A percentile compares a stretch with the other conserved stretches of the same genome.
Conservation (phyloP, 2,329 filamentous ascomycete species). For the Gremmenia infestans region DNA sequence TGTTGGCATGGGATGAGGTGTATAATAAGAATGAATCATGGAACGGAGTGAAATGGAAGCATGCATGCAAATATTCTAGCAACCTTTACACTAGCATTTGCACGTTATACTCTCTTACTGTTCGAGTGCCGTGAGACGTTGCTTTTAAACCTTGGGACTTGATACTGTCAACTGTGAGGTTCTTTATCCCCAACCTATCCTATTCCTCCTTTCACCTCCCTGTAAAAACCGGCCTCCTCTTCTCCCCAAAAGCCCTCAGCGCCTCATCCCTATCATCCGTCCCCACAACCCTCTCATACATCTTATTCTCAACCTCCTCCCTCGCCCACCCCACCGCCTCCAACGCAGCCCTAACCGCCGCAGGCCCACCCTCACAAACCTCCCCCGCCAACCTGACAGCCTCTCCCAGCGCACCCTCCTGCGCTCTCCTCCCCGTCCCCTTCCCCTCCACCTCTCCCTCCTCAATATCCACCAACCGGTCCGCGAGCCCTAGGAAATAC, state of each 20-base stretch:
- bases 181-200: neutral
- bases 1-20: too few species aligned
- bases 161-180: too few species aligned
- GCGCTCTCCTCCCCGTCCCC: conserved; percentile 51
- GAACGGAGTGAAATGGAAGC: too few species aligned
- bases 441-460: conserved; percentile 41
- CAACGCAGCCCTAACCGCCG: conserved; percentile 75
- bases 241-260: conserved; percentile 75
- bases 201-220: conserved; percentile 35
- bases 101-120: too few species aligned
- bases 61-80: too few species aligned
- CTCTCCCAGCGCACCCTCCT: conserved; percentile 66
- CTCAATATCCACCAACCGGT: conserved; percentile 79
- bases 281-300: conserved; percentile 77
- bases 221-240: conserved; percentile 64
- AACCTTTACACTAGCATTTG: too few species aligned
- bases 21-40: too few species aligned
- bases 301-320: conserved; percentile 77
- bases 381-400: conserved; percentile 73
- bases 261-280: conserved; percentile 89
- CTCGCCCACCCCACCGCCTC: conserved; percentile 68
- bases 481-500: conserved; percentile 85
- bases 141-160: too few species aligned
- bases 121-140: too few species aligned
- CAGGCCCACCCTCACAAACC: conserved; percentile 85